Evolutionary conservation across 2,329 filamentous ascomycete genomes (phyloP), one percentile per base, ranked within the genome.

Genomic region (Xylariaceae sp.): DNA sequence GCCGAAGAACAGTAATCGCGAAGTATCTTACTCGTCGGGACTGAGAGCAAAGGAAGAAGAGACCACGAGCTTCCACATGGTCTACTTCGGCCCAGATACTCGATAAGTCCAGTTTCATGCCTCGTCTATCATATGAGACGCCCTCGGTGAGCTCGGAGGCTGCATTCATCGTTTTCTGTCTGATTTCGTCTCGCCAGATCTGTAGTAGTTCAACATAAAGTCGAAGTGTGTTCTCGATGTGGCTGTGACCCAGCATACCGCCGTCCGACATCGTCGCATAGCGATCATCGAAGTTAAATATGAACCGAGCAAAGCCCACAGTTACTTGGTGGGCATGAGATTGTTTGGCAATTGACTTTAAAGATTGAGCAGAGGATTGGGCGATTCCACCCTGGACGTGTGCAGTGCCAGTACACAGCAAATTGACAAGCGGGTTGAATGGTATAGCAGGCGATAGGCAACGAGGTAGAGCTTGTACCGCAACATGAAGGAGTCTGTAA

Each of bases 261-360:
- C 95, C 94, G 65, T 99, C 94, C 10, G 92, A 96, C 86, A 97
- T 97, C 31, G 94, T 97, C 1, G 93, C 90, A 69, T 99, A 99
- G 19, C 92, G 86, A 60, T 96, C 92, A 69, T 99, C 95, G 68
- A 97, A 99, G 61, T 94, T 96, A 75, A 99, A 99, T 48, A 99
- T 99, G 71, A 97, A 99, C 22, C 92, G 82, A 36, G 94, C 90
- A 71, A 99, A 99, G 0, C 94, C 93, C 71, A 95, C 96, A 0
- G 92, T 96, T 3, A 99, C 94, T 69, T 94, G 89, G 61, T 99
- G 91, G 0, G 94, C 92, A 71, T 96, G 89, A 7, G 88, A 89
- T 65, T 99, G 94, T 31, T 89, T 82, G 11, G 95, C 94, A 63
- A 99, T 99, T 0, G 93, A 93, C 68, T 97, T 97, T 14, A 99